phyloP scores from a whole-genome alignment of 495 filamentous ascomycete genomes.

The Penicillium alfredii region DNA sequence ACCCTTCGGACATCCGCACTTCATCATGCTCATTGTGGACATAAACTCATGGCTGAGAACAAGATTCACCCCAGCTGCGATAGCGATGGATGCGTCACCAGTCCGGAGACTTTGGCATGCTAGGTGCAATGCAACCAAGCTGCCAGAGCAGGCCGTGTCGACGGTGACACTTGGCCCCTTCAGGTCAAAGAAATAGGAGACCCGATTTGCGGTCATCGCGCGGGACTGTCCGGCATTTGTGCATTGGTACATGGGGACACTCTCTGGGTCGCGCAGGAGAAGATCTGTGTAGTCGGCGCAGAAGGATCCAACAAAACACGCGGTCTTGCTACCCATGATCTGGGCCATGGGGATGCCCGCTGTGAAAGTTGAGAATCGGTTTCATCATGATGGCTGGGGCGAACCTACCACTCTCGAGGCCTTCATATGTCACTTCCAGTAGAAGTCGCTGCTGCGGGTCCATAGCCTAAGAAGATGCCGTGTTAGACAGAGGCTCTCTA shows the following conservation, averaged over 20 bases:
- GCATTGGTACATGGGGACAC: conserved; percentile 26
- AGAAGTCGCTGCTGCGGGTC: conserved; percentile 48
- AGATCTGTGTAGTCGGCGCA: conserved; percentile 28
- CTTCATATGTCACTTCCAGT: conserved; percentile 57
- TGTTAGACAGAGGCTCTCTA: not conserved
- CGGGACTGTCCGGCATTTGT: conserved; percentile 30
- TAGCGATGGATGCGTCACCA: conserved; percentile 35
- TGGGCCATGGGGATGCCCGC: conserved; percentile 25
- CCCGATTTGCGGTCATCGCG: conserved; percentile 37
- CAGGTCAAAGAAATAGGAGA: conserved; percentile 41
- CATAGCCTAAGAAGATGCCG: conserved; percentile 19
- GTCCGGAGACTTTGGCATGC: conserved; percentile 39
- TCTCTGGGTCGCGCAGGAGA: conserved; percentile 25
- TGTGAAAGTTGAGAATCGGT: too few species aligned
- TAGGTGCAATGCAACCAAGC: conserved; percentile 45
- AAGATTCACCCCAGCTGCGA: conserved; percentile 31
- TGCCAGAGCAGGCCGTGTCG: conserved; percentile 50
- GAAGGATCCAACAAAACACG: conserved; percentile 40
- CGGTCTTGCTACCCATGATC: conserved; percentile 44
- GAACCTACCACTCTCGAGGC: conserved; percentile 40
- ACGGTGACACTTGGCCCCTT: conserved; percentile 39
- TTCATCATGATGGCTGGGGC: too few species aligned
- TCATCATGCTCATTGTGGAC: conserved; percentile 19
- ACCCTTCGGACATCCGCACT: conserved; percentile 6
- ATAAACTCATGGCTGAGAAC: conserved; percentile 27